Evolutionary conservation across 352 stramenopile species (phyloP).

Genomic region (Aphanomyces invadans): DNA sequence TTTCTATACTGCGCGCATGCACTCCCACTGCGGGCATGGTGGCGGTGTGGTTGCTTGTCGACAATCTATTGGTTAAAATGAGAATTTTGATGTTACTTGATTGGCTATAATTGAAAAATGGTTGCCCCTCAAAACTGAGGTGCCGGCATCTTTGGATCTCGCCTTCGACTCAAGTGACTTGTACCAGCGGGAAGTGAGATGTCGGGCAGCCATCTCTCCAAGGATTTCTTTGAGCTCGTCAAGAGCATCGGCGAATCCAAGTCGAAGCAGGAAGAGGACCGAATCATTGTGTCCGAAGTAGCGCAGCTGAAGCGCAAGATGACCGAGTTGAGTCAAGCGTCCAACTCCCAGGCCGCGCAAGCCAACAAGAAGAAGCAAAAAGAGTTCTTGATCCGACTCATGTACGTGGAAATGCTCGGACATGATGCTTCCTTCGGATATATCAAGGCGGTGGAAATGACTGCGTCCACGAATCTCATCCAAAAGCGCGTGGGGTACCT

Average conservation of each 20-base stretch:
- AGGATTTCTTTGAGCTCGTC: constrained; percentile 99
- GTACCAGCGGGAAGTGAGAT: constrained; percentile 33
- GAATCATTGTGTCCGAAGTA: constrained; percentile 97
- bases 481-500: constrained; percentile 98
- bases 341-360: constrained; percentile 57
- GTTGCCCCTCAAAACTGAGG: constrained; percentile 10
- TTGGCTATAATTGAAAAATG: constrained; percentile 22
- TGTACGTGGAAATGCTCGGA: constrained; percentile 99
- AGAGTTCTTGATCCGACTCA: constrained; percentile 98
- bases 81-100: neutral
- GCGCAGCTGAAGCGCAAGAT: constrained; percentile 94
- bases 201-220: constrained; percentile 86
- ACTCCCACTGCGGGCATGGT: too few relatives aligned
- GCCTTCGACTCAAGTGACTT: constrained; percentile 18
- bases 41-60: constrained; percentile 1
- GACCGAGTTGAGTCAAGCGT: constrained; percentile 71
- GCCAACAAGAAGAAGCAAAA: constrained; percentile 95
- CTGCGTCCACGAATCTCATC: constrained; percentile 94
- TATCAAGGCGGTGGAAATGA: constrained; percentile 97
- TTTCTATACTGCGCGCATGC: too few relatives aligned
- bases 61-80: constrained; percentile 4
- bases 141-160: constrained; percentile 12
- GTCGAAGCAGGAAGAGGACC: constrained; percentile 99
- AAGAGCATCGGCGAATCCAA: constrained; percentile 99
- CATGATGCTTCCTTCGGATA: constrained; percentile 99